Evolutionary conservation across 805 yeast genomes (phyloP).

Genomic region (Barnettozyma pratensis): DNA sequence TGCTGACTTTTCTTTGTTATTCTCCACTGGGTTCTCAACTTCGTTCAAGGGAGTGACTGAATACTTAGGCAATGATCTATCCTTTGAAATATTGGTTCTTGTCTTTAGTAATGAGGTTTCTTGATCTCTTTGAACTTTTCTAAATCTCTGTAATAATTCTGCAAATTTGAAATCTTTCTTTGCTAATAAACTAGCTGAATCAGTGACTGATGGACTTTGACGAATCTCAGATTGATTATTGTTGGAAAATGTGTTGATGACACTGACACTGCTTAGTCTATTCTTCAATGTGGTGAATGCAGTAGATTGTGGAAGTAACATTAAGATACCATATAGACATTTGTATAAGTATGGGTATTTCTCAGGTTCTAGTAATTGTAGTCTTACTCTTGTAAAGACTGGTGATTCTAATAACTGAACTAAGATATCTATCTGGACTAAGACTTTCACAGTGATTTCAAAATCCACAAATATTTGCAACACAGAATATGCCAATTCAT

Average conservation of each 20-base stretch:
- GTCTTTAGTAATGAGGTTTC: conserved; percentile 23
- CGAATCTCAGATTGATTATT: background rate
- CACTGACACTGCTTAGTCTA: conserved; percentile 50
- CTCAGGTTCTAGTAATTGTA: conserved; percentile 87
- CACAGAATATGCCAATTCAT: conserved; percentile 81
- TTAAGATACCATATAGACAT: conserved; percentile 84
- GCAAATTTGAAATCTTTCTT: conserved; percentile 31
- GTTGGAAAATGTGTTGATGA: conserved; percentile 24
- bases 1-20: conserved; percentile 1
- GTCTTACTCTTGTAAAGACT: conserved; percentile 77
- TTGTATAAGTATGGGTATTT: conserved; percentile 76
- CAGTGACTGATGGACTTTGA: conserved; percentile 4
- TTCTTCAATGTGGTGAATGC: conserved; percentile 81
- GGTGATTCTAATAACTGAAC: conserved; percentile 92
- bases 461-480: conserved; percentile 74
- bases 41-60: conserved; percentile 17
- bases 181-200: conserved; percentile 11
- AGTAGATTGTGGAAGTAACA: conserved; percentile 91
- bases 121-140: conserved; percentile 40
- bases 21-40: conserved; percentile 13
- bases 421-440: conserved; percentile 83
- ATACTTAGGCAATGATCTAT: conserved; percentile 21
- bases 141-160: conserved; percentile 44
- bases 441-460: conserved; percentile 72
- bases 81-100: conserved; percentile 8